These are phyloP conservation scores for Colletotrichum gigasporum DNA, from an alignment of 2,329 filamentous ascomycete genomes.

Conservation along the genomic window DNA sequence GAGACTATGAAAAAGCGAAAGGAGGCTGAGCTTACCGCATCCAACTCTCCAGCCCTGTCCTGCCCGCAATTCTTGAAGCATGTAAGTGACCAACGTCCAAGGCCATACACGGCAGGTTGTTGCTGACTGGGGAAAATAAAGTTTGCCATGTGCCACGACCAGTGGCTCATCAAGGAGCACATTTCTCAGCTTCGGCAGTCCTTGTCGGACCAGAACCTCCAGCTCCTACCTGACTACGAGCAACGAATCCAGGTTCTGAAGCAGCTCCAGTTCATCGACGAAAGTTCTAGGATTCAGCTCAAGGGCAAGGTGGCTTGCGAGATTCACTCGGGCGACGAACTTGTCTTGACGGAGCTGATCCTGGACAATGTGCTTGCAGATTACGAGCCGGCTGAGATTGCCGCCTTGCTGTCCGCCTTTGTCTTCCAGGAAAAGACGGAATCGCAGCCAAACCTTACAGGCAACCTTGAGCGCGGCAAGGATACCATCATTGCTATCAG, in stretches of 20 bases:
- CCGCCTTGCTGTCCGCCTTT: constrained; percentile 90
- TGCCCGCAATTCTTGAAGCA: constrained; percentile 90
- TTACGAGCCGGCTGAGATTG: constrained; percentile 96
- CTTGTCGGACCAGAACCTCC: constrained; percentile 95
- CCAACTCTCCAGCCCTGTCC: constrained; percentile 70
- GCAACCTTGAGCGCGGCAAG: constrained; percentile 82
- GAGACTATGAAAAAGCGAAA: constrained; percentile 80
- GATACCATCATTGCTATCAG: constrained; percentile 89
- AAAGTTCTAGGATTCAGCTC: constrained; percentile 85
- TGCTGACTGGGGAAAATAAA: constrained; percentile 56
- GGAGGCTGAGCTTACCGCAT: constrained; percentile 69
- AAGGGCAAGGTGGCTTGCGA: constrained; percentile 99
- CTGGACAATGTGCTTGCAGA: constrained; percentile 96
- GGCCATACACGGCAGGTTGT: not conserved
- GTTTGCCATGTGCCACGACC: constrained; percentile 96
- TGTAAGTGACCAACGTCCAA: constrained; percentile 61
- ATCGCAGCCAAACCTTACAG: constrained; percentile 80
- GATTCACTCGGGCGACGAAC: constrained; percentile 95
- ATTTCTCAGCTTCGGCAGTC: constrained; percentile 87
- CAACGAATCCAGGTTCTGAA: constrained; percentile 92
- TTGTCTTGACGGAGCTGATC: constrained; percentile 94
- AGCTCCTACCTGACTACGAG: constrained; percentile 95
- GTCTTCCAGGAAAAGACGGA: constrained; percentile 98
- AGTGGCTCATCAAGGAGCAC: constrained; percentile 95
- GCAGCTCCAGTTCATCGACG: constrained; percentile 92